Base-by-base conservation (phyloP, 2,329 filamentous ascomycete species). In the Fonsecaea monophora region DNA sequence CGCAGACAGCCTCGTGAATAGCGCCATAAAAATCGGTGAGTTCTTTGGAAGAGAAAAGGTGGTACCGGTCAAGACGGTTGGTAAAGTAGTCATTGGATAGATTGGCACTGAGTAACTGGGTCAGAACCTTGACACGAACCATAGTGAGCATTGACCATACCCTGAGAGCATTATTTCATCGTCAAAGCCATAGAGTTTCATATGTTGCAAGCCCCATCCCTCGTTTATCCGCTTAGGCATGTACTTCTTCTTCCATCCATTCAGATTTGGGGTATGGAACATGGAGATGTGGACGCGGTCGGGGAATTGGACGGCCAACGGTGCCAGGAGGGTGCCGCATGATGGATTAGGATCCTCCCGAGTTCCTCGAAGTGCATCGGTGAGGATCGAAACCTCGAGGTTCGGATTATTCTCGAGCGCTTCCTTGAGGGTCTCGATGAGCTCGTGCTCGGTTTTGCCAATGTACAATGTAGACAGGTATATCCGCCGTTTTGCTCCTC, bases 401-500 rank as follows among this genome's bases (percentile, higher is more conserved):
- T 90, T 81, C 0, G 92, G 89, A 69, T 96, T 96, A 9, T 82
- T 82, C 58, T 86, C 85, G 12, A 99, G 84, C 5, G 94, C 90
- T 69, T 90, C 84, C 71, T 89, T 89, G 53, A 99, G 82, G 0
- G 90, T 92, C 18, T 88, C 84, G 65, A 98, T 92, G 75, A 99
- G 84, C 73, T 98, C 95, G 78, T 90, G 85, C 79, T 99, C 95
- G 1, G 91, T 91, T 78, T 94, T 96, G 70, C 95, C 95, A 76
- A 99, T 95, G 77, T 99, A 99, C 60, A 99, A 82, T 0, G 95
- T 99, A n/a, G 94, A 96, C 58, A 99, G 82, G 77, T 96, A 99
- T 71, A 99, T 90, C 67, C 92, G 87, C 60, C 82, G 84, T 77
- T 92, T 87, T 9, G 95, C 95, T 69, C 85, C 86, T 60, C 86